Evolutionary conservation across 176 grass and related monocot genomes (phyloP).

Genomic region (Aegilops sharonensis): DNA sequence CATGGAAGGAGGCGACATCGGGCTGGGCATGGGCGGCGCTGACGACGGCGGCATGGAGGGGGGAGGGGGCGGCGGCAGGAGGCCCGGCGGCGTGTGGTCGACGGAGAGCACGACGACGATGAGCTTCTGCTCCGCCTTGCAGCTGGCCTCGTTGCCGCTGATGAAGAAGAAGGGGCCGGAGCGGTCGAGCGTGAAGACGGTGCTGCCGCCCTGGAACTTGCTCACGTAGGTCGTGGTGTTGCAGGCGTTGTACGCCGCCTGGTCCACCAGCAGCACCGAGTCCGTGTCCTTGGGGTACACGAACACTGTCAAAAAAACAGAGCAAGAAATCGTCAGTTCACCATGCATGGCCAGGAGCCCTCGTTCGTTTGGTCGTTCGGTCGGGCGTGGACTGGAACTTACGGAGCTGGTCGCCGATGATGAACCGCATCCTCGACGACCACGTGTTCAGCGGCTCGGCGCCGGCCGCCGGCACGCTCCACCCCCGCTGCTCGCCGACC

Average conservation of each 20-base stretch:
- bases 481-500: slow-evolving; percentile 53
- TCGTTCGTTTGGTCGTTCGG: too few relatives aligned
- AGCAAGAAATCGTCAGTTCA: not conserved
- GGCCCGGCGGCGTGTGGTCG: not conserved
- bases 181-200: slow-evolving; percentile 51
- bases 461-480: slow-evolving; percentile 45
- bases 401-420: slow-evolving; percentile 71
- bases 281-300: slow-evolving; percentile 56
- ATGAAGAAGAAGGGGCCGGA: slow-evolving; percentile 83
- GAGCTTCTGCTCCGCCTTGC: slow-evolving; percentile 62
- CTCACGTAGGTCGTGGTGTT: slow-evolving; percentile 43
- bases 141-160: slow-evolving; percentile 59
- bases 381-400: not conserved
- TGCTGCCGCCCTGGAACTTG: slow-evolving; percentile 66
- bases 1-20: not conserved
- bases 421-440: slow-evolving; percentile 42
- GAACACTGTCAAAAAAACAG: slow-evolving; percentile 48
- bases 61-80: not conserved
- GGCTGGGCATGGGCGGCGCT: not conserved
- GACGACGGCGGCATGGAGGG: slow-evolving; percentile 1
- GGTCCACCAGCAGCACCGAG: slow-evolving; percentile 63
- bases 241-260: slow-evolving; percentile 59
- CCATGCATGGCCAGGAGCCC: too few relatives aligned
- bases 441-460: slow-evolving; percentile 52
- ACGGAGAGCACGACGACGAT: slow-evolving; percentile 53